These are phyloP conservation scores for Polytrichum commune DNA, from an alignment of 225 moss, liverwort and hornwort genomes.

Conservation along the genomic window DNA sequence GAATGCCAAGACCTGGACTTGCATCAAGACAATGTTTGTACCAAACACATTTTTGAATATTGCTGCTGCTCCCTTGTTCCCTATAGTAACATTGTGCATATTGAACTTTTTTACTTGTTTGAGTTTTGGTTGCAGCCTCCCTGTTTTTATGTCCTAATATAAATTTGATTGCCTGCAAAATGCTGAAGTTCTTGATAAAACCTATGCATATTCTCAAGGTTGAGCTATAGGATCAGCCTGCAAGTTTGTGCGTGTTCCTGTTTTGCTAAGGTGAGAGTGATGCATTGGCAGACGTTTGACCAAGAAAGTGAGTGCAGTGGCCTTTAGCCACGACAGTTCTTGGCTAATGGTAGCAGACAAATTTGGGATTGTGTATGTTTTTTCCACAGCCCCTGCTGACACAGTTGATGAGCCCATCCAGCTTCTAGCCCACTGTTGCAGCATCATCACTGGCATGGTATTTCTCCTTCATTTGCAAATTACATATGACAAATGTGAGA, in stretches of 20 bases:
- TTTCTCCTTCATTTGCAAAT: not conserved
- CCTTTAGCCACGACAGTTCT: slow-evolving; percentile 79
- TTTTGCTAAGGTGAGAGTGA: not conserved
- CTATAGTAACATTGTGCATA: too few species aligned
- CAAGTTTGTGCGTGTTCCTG: too few species aligned
- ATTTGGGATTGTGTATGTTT: slow-evolving; percentile 85
- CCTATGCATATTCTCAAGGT: too few species aligned
- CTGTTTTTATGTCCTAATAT: too few species aligned
- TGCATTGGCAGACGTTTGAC: slow-evolving; percentile 59
- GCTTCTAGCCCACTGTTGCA: slow-evolving; percentile 96
- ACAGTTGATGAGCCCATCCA: slow-evolving; percentile 58
- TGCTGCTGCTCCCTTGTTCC: too few species aligned
- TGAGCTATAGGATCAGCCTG: too few species aligned
- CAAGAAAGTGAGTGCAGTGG: slow-evolving; percentile 88
- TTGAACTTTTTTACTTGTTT: too few species aligned
- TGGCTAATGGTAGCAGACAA: slow-evolving; percentile 98
- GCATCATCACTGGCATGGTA: slow-evolving; percentile 95
- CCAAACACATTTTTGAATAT: not conserved
- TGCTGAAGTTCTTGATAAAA: too few species aligned
- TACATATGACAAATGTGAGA: too few species aligned
- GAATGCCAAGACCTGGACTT: slow-evolving; percentile 80
- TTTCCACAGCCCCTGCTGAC: slow-evolving; percentile 43
- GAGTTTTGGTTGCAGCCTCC: too few species aligned
- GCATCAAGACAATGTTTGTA: slow-evolving; percentile 81
- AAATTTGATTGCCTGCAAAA: too few species aligned